Conservation (phyloP, 306 rosid genomes). For the Rosa rugosa region DNA sequence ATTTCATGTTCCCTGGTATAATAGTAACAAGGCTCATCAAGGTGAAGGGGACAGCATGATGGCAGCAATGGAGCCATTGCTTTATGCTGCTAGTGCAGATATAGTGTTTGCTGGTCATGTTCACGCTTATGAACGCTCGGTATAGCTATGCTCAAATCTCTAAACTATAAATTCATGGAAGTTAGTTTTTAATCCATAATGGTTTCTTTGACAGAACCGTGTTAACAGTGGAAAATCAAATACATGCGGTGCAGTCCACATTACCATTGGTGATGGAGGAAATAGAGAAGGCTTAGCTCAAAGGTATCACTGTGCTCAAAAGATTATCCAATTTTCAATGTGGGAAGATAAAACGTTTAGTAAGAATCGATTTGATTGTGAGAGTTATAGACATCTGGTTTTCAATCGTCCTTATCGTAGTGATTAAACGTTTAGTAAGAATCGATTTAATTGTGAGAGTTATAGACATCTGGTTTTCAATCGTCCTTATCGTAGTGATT, state of each 20-base stretch:
- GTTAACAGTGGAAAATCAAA: conserved; percentile 59
- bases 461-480: not conserved
- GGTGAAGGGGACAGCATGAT: conserved; percentile 83
- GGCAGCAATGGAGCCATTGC: conserved; percentile 78
- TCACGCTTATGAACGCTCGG: conserved; percentile 94
- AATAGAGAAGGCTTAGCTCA: conserved; percentile 85
- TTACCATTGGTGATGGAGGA: conserved; percentile 96
- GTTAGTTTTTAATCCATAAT: conserved; percentile 9
- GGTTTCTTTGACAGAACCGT: conserved; percentile 53
- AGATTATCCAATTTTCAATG: not conserved
- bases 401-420: not conserved
- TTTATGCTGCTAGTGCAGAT: conserved; percentile 75
- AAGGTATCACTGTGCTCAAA: conserved; percentile 35
- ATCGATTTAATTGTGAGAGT: not conserved
- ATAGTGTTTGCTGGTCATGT: conserved; percentile 80
- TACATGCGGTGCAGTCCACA: conserved; percentile 80
- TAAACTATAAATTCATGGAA: not conserved
- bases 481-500: not conserved
- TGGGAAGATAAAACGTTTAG: not conserved
- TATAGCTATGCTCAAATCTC: conserved; percentile 21
- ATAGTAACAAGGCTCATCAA: conserved; percentile 82
- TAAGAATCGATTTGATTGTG: not conserved
- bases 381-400: not conserved
- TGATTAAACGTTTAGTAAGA: not conserved
- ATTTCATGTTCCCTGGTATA: conserved; percentile 94